Percentiles rank a stretch among this genome's conserved stretches.
Conservation (phyloP, 2,329 filamentous ascomycete species). For the Thielaviopsis euricoi region DNA sequence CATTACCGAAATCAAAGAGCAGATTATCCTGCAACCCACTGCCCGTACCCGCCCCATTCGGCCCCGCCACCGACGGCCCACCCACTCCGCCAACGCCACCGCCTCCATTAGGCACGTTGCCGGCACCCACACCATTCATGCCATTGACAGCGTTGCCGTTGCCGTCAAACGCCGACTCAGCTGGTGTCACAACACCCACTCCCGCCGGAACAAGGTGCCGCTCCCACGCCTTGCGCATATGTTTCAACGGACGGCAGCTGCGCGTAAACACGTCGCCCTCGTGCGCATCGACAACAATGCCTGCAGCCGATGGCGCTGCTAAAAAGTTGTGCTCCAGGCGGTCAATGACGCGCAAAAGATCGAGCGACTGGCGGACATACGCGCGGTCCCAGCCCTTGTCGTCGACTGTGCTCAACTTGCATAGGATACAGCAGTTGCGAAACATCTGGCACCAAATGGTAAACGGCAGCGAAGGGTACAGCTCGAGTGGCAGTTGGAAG, state of each 20-base stretch:
- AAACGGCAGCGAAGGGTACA: slow-evolving; percentile 7
- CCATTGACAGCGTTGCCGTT: slow-evolving; percentile 14
- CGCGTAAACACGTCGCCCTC: slow-evolving; percentile 8
- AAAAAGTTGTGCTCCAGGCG: slow-evolving; percentile 2
- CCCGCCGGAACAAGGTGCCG: slow-evolving; percentile 18
- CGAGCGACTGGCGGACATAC: slow-evolving; percentile 3
- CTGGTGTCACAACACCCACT: slow-evolving; percentile 17
- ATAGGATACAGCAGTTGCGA: slow-evolving; percentile 10
- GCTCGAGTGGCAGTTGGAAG: slow-evolving; percentile 3
- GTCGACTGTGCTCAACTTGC: slow-evolving; percentile 8
- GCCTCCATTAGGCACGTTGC: background rate
- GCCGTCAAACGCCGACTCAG: slow-evolving; percentile 19
- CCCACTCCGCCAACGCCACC: background rate
- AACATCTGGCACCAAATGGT: slow-evolving; percentile 10
- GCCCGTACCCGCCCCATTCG: background rate
- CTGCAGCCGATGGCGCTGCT: background rate
- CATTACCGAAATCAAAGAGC: slow-evolving; percentile 7
- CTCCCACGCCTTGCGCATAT: slow-evolving; percentile 11
- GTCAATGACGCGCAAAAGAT: slow-evolving; percentile 5
- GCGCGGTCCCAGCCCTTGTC: slow-evolving; percentile 9
- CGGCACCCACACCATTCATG: background rate
- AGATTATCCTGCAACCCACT: background rate
- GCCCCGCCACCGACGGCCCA: background rate
- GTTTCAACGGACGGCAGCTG: slow-evolving; percentile 3
- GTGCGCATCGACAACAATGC: slow-evolving; percentile 3